Evolutionary conservation across 1,139 yeast species (phyloP).

Genomic region (Hyphopichia pseudoburtonii): DNA sequence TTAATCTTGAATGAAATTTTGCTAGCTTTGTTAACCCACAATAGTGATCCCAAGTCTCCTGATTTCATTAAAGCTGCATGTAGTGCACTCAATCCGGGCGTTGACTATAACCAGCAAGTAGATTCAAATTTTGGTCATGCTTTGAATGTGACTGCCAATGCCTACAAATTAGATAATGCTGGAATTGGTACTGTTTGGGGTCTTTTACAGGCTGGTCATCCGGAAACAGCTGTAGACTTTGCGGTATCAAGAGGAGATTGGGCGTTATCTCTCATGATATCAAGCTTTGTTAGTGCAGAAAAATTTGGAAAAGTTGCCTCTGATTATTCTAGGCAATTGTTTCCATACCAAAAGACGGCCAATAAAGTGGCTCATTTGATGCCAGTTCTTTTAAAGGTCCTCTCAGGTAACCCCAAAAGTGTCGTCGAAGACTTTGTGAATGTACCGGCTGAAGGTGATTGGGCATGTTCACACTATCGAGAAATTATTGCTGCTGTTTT

Average conservation of each 20-base stretch:
- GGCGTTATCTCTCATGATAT: constrained; percentile 74
- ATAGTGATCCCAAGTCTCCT: constrained; percentile 29
- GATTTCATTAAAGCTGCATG: constrained; percentile 29
- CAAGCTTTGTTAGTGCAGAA: constrained; percentile 64
- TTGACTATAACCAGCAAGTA: constrained; percentile 22
- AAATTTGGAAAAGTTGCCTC: constrained; percentile 59
- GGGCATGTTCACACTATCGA: constrained; percentile 55
- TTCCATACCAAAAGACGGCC: constrained; percentile 40
- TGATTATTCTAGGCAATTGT: constrained; percentile 39
- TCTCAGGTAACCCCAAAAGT: constrained; percentile 60
- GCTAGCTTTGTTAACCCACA: constrained; percentile 23
- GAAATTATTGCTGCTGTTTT: constrained; percentile 48
- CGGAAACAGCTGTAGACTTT: constrained; percentile 62
- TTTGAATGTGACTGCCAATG: constrained; percentile 25
- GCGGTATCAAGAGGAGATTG: constrained; percentile 69
- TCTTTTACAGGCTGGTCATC: constrained; percentile 60
- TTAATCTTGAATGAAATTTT: constrained; percentile 32
- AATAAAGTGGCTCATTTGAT: constrained; percentile 51
- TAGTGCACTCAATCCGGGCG: constrained; percentile 33
- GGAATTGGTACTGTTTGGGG: constrained; percentile 36
- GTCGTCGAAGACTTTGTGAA: constrained; percentile 50
- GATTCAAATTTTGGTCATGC: constrained; percentile 15
- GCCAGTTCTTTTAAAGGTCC: constrained; percentile 62
- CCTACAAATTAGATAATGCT: constrained; percentile 36
- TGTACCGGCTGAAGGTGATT: constrained; percentile 43